Percentiles rank a stretch among this genome's conserved stretches.
phyloP scores from a whole-genome alignment of 192 early-diverging fungal genomes.

The Geranomyces variabilis region DNA sequence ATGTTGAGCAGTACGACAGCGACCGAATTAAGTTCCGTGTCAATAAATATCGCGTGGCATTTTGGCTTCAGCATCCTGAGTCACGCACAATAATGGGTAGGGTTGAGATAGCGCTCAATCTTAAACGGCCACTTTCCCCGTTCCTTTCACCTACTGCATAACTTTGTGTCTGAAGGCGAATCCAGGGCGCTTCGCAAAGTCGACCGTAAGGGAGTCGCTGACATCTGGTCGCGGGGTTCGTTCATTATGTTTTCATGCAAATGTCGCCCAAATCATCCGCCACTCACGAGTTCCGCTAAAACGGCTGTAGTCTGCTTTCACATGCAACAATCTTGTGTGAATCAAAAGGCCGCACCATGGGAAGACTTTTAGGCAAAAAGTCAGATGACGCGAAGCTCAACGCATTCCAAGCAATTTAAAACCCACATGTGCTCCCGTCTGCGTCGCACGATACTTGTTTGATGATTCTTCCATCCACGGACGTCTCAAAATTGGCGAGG shows the following conservation, averaged over 20 bases:
- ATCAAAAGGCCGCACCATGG: slow-evolving; percentile 87
- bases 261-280: neutral
- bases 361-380: slow-evolving; percentile 54
- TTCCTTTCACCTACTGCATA: slow-evolving; percentile 38
- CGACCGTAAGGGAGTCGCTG: slow-evolving; percentile 51
- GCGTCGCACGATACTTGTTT: neutral
- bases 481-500: slow-evolving; percentile 72
- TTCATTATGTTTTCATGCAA: neutral
- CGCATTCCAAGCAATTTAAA: no score
- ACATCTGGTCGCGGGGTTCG: slow-evolving; percentile 37
- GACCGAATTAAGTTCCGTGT: slow-evolving; percentile 62
- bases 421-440: neutral
- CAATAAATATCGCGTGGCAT: slow-evolving; percentile 67
- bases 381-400: neutral
- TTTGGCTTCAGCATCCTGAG: slow-evolving; percentile 62
- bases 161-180: slow-evolving; percentile 52
- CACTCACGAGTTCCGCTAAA: slow-evolving; percentile 42
- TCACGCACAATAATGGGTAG: neutral
- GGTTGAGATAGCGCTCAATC: neutral
- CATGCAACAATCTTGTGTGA: slow-evolving; percentile 64
- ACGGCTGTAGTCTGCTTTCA: slow-evolving; percentile 71
- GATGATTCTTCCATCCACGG: neutral
- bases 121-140: neutral
- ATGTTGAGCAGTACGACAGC: slow-evolving; percentile 73
- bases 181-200: slow-evolving; percentile 44